Conservation (phyloP, 768 basidiomycete species). For the Lyophyllum decastes region DNA sequence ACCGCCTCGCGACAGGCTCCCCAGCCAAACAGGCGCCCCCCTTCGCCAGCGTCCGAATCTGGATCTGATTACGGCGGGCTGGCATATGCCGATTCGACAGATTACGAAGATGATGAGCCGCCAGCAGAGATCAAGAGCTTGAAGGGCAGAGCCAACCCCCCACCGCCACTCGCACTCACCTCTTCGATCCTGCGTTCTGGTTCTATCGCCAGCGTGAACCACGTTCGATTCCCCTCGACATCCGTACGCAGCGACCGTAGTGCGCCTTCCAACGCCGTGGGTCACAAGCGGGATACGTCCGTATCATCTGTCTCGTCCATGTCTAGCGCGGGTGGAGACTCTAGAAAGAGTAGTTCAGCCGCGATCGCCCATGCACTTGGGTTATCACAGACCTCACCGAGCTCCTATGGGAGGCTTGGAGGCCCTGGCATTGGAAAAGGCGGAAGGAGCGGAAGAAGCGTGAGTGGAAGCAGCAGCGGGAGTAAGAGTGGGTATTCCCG, state of each 20-base stretch:
- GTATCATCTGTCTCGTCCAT: constrained; percentile 13
- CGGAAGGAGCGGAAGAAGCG: constrained; percentile 27
- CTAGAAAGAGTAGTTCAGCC: constrained; percentile 33
- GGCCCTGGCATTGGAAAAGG: constrained; percentile 35
- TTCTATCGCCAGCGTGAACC: constrained; percentile 20
- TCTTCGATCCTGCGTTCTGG: constrained; percentile 27
- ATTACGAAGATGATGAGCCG: constrained; percentile 38
- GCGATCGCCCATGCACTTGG: constrained; percentile 46
- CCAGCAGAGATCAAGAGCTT: constrained; percentile 16
- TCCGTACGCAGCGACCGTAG: constrained; percentile 14
- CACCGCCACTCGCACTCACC: constrained; percentile 23
- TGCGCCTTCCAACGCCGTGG: neutral
- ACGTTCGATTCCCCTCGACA: constrained; percentile 20
- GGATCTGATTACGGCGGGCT: constrained; percentile 47
- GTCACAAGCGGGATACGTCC: constrained; percentile 10
- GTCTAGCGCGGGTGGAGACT: constrained; percentile 9
- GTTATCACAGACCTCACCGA: constrained; percentile 40
- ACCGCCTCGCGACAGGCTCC: constrained; percentile 10
- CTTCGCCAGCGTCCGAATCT: constrained; percentile 34
- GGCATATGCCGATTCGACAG: constrained; percentile 52
- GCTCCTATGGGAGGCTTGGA: constrained; percentile 37
- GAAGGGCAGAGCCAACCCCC: constrained; percentile 23
- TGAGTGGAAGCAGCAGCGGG: constrained; percentile 29
- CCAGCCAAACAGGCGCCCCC: neutral
- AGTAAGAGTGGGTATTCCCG: constrained; percentile 33